Evolutionary conservation across 2,329 filamentous ascomycete species (phyloP).

Genomic region (Aspergillus pseudoterreus): DNA sequence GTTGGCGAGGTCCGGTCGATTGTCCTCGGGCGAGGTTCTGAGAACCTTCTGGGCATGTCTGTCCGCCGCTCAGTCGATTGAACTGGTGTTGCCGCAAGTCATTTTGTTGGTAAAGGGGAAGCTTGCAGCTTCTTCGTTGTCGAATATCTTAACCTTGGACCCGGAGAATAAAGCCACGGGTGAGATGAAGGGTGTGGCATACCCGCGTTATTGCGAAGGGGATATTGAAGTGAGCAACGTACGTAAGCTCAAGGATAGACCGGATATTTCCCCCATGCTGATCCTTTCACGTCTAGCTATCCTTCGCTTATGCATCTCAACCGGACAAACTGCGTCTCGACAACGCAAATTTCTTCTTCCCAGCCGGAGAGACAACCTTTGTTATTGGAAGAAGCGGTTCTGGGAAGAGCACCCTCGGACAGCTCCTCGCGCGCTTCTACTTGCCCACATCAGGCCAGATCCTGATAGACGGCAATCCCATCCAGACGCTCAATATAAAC

Average conservation of each 20-base stretch:
- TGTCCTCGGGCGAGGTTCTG: constrained; percentile 64
- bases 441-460: constrained; percentile 63
- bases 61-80: constrained; percentile 70
- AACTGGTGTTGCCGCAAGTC: constrained; percentile 71
- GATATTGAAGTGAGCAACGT: constrained; percentile 68
- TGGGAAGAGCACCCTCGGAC: constrained; percentile 84
- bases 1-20: constrained; percentile 59
- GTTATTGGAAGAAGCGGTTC: constrained; percentile 84
- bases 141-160: constrained; percentile 39
- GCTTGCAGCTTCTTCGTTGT: constrained; percentile 64
- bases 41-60: constrained; percentile 84
- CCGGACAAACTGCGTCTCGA: constrained; percentile 58
- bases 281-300: constrained; percentile 53
- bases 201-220: constrained; percentile 53
- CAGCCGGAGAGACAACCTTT: constrained; percentile 69
- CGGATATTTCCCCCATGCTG: neutral
- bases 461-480: constrained; percentile 60
- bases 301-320: constrained; percentile 75
- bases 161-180: constrained; percentile 13
- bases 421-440: constrained; percentile 77
- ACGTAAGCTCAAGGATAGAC: constrained; percentile 13
- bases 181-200: constrained; percentile 28
- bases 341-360: constrained; percentile 64
- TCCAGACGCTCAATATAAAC: constrained; percentile 59
- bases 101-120: constrained; percentile 76